These are phyloP conservation scores for Linnemannia hyalina DNA, from an alignment of 192 early-diverging fungal genomes.

Conservation along the genomic window DNA sequence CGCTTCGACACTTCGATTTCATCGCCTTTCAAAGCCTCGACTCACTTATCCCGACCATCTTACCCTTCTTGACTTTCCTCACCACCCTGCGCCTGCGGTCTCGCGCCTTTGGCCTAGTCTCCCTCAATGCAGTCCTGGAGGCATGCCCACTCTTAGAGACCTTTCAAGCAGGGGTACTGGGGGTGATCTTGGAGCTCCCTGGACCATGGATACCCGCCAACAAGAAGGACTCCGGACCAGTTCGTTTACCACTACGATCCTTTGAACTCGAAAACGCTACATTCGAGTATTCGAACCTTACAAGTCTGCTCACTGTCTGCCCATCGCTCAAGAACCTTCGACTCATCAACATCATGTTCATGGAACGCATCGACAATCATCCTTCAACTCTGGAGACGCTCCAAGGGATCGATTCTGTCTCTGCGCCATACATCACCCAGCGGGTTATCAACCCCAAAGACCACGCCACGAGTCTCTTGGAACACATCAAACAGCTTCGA, in stretches of 20 bases:
- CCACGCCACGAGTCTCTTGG: not conserved
- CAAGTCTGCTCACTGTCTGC: not conserved
- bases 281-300: not conserved
- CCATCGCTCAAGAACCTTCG: not conserved
- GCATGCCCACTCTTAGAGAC: not conserved
- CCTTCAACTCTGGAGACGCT: not conserved
- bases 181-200: slow-evolving; percentile 2
- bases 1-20: not conserved
- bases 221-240: not conserved
- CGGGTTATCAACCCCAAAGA: not conserved
- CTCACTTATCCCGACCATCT: not conserved
- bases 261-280: not conserved
- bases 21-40: not conserved
- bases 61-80: not conserved
- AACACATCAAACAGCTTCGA: not conserved
- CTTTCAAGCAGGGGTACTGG: not conserved
- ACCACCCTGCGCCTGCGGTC: not conserved
- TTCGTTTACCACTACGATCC: not conserved
- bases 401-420: not conserved
- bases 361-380: not conserved
- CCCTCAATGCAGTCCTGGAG: not conserved
- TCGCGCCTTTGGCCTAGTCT: not conserved
- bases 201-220: not conserved
- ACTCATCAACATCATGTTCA: slow-evolving; percentile 1
- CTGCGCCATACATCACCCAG: not conserved